phyloP scores from a whole-genome alignment of 352 stramenopile species.

The Phytopythium ostracodes region DNA sequence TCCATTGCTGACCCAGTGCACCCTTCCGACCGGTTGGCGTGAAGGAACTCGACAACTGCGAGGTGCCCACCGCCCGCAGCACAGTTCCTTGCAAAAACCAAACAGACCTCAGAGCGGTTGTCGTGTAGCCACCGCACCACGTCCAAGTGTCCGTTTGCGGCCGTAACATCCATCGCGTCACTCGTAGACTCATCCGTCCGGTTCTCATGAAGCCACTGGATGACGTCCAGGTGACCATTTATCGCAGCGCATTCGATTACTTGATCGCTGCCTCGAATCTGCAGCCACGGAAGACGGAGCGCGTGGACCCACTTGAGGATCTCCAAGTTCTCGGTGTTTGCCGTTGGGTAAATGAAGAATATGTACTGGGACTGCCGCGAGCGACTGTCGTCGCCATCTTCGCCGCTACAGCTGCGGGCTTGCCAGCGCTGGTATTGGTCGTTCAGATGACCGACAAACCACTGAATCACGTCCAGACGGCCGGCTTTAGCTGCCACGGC shows the following conservation, averaged over 20 bases:
- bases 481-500: background rate
- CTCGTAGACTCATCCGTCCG: too few relatives aligned
- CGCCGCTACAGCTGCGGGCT: background rate
- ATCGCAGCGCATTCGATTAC: conserved; percentile 16
- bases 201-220: conserved; percentile 31
- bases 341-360: background rate
- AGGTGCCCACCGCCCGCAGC: conserved; percentile 11
- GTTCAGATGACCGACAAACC: background rate
- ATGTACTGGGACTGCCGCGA: background rate
- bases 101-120: conserved; percentile 19
- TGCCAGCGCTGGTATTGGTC: background rate
- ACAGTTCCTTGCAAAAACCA: conserved; percentile 8
- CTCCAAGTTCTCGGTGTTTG: too few relatives aligned
- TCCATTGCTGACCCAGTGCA: background rate
- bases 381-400: background rate
- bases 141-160: conserved; percentile 16
- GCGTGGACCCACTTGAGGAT: background rate
- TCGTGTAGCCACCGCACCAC: conserved; percentile 22
- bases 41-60: conserved; percentile 11
- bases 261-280: background rate
- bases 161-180: conserved; percentile 23
- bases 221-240: conserved; percentile 21
- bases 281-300: background rate
- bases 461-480: background rate
- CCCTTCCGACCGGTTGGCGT: conserved; percentile 15